These are phyloP conservation scores for Glarea lozoyensis DNA, from an alignment of 495 filamentous ascomycete species.

Conservation along the genomic window DNA sequence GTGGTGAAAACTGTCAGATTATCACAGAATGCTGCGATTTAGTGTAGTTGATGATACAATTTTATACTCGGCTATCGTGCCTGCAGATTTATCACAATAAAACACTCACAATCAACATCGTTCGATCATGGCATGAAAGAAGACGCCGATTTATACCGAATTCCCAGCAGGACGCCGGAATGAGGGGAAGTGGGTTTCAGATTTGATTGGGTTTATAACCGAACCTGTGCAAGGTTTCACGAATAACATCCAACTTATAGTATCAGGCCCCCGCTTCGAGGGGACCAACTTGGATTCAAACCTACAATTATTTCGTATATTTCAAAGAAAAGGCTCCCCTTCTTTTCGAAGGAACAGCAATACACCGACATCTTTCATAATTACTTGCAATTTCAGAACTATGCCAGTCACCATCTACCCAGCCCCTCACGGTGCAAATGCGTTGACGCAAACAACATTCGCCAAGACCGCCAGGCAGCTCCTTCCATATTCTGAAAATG, in stretches of 20 bases:
- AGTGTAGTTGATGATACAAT: conserved; percentile 57
- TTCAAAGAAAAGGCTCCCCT: too few relatives aligned
- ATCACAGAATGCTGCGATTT: conserved; percentile 71
- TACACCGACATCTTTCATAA: too few relatives aligned
- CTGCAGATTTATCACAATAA: conserved; percentile 17
- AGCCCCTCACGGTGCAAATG: conserved; percentile 5
- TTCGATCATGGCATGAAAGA: conserved; percentile 4
- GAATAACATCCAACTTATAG: too few relatives aligned
- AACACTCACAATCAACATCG: conserved; percentile 19
- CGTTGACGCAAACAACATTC: neutral
- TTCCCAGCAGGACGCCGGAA: conserved; percentile 17
- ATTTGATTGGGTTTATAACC: too few relatives aligned
- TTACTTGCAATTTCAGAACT: too few relatives aligned
- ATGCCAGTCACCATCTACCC: conserved; percentile 9
- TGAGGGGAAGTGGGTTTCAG: too few relatives aligned
- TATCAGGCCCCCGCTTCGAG: too few relatives aligned
- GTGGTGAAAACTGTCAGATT: conserved; percentile 96
- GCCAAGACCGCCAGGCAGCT: neutral
- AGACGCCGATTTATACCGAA: conserved; percentile 12
- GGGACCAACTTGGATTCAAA: too few relatives aligned
- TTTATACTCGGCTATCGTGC: conserved; percentile 7
- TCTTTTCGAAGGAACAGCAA: too few relatives aligned
- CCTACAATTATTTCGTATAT: too few relatives aligned
- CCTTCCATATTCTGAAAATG: neutral
- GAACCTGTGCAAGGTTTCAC: too few relatives aligned